phyloP scores from a whole-genome alignment of 306 rosid genomes.

The Begonia fuchsioides region DNA sequence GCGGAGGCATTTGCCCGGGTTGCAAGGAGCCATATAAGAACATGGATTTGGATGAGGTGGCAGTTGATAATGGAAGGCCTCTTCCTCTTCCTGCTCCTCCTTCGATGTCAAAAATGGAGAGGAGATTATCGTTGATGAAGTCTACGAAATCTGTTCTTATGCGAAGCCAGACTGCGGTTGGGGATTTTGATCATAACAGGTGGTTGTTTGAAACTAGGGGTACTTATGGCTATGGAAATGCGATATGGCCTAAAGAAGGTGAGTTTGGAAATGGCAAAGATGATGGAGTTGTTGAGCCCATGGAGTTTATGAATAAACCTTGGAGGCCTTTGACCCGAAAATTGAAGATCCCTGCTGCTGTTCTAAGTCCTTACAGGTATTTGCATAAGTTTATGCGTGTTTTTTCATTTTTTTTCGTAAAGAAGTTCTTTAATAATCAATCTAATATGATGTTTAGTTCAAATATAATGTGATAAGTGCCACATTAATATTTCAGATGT shows the following conservation, averaged over 20 bases:
- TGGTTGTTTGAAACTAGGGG: slow-evolving; percentile 95
- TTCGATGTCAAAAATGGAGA: slow-evolving; percentile 70
- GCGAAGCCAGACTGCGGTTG: slow-evolving; percentile 73
- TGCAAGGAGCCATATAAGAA: slow-evolving; percentile 83
- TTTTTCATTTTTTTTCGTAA: neutral
- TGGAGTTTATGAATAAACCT: slow-evolving; percentile 58
- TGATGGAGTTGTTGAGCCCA: slow-evolving; percentile 42
- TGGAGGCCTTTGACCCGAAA: slow-evolving; percentile 93
- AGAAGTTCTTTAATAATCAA: too few species aligned
- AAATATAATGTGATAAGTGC: too few species aligned
- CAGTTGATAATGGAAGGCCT: slow-evolving; percentile 47
- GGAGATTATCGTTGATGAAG: slow-evolving; percentile 81
- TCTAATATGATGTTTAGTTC: too few species aligned
- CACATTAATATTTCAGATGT: too few species aligned
- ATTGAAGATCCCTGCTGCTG: slow-evolving; percentile 83
- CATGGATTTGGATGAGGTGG: slow-evolving; percentile 63
- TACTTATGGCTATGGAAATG: slow-evolving; percentile 95
- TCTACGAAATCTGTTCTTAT: slow-evolving; percentile 63
- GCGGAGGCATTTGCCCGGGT: slow-evolving; percentile 74
- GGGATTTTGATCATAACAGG: slow-evolving; percentile 81
- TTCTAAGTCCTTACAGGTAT: slow-evolving; percentile 87
- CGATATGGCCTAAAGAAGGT: slow-evolving; percentile 89
- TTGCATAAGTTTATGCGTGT: neutral
- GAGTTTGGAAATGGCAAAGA: slow-evolving; percentile 51
- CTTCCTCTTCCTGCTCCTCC: slow-evolving; percentile 61